Evolutionary conservation across 257 asterid genomes (phyloP).

Genomic region (Handroanthus guayacan): DNA sequence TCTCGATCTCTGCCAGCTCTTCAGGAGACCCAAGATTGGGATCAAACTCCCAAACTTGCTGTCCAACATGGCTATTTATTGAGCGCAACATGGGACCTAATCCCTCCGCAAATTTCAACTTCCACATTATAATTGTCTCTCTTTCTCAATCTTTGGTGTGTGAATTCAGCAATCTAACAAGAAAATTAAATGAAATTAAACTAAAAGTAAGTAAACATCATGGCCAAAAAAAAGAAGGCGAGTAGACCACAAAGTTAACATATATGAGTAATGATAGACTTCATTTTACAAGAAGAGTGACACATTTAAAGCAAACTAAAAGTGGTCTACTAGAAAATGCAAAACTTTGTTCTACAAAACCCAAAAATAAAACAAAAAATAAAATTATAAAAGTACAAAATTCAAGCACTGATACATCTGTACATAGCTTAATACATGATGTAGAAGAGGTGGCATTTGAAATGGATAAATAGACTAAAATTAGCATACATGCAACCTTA

Average conservation of each 20-base stretch:
- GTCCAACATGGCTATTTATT: slow-evolving; percentile 71
- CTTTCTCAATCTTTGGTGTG: background rate
- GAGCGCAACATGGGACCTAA: slow-evolving; percentile 88
- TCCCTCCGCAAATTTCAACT: slow-evolving; percentile 83
- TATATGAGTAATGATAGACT: background rate
- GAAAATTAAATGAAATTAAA: slow-evolving; percentile 11
- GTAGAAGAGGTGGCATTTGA: too few species aligned
- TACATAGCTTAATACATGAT: background rate
- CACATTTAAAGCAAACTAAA: background rate
- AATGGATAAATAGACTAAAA: background rate
- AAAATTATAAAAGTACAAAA: too few species aligned
- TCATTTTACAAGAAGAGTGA: background rate
- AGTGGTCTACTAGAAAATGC: background rate
- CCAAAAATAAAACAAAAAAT: background rate
- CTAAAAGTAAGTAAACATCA: background rate
- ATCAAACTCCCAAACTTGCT: slow-evolving; percentile 90
- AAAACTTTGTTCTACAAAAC: background rate
- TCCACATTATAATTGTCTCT: slow-evolving; percentile 82
- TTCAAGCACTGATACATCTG: background rate
- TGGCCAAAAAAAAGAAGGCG: background rate
- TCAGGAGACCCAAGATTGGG: slow-evolving; percentile 67
- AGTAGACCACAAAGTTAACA: background rate
- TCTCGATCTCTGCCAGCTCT: slow-evolving; percentile 80
- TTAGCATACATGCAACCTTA: slow-evolving; percentile 6
- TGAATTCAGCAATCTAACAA: slow-evolving; percentile 3